Base-by-base conservation (phyloP, 2,329 filamentous ascomycete genomes). In the Botrytis byssoidea region DNA sequence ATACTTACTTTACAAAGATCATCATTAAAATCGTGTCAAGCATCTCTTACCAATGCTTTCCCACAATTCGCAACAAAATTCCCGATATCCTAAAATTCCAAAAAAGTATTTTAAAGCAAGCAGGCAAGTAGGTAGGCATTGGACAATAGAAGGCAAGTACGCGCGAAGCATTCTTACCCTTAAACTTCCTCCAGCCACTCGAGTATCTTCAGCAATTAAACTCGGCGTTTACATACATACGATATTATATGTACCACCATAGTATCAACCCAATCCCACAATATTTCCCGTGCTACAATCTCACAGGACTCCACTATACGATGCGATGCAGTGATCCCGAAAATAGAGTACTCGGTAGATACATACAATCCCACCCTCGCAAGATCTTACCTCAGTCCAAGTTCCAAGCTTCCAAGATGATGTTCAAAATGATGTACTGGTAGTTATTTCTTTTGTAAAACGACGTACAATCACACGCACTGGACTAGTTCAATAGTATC, bases 321-420 rank as follows among this genome's bases (percentile, higher is more conserved):
- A 71, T 32, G 42, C 8, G 32, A 71, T 71, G 59, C 69, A 51
- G 59, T 71, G 69, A 55, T 71, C 69, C 69, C 59, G 59, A 71
- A 65, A 71, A 65, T 51, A 71, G 29, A 51, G 44, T 42, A 16
- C 29, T 59, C 66, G 69, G 59, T 71, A 71, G 57, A 71, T 63
- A 22, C 57, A 46, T 64, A 48, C 44, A 51, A 51, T 48, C 63
- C 55, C 59, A 71, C 37, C n/a, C 29, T 51, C 18, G 9, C 18
- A 18, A 29, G n/a, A 57, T 57, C 16, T 32, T 40, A 20, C 69
- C 35, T 65, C 29, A 57, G 48, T 48, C 18, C 37, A 40, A 42
- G 9, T 68, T 22, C 25, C 32, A 68, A 42, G 20, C 16, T 68
- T 29, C 16, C 25, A 55, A 42, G 42, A 46, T 66, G 10, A 66